Base-by-base conservation (phyloP, 306 rosid species). In the Crotalaria pallida region DNA sequence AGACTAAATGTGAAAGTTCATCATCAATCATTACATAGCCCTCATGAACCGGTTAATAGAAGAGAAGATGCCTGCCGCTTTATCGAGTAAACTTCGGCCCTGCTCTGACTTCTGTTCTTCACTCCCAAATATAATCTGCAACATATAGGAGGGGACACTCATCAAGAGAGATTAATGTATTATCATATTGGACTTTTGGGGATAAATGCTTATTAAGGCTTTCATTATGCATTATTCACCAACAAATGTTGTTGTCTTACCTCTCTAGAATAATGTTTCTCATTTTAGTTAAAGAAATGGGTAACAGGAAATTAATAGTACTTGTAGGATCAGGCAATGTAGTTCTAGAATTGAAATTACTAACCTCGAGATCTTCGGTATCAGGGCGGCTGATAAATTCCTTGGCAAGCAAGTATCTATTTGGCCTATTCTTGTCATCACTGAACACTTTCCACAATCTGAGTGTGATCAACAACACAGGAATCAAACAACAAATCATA, bases 361-460 rank as follows among this genome's bases (percentile, higher is more conserved):
- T 52, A 44, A 90, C 97, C 92, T 94, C 98, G 33, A 94, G 84
- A 7, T 94, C 98, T 68, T 86, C 96, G 19, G 92, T 69, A 64
- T 90, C 96, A 10, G 98, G 98, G 65, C 92, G 96, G 61, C 73
- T 75, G 50, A 83, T 31, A 29, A 87, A 83, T 67, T 94, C 96
- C 84, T 87, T 87, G 76, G 96, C 97, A 69, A 94, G 96, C 71
- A 87, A 82, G 63, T 94, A 94, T 83, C 97, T 78, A 77, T 85
- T 84, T 59, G 92, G 92, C 66, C 95, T 88, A 41, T 85, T 88
- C 80, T 94, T 88, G 77, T 94, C 98, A 79, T 94, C 98, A 24
- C 78, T 84, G 84, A 94, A 94, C 71, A 90, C 98, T 86, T 90
- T 94, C 98, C 98, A 94, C 66, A 71, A 62, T 85, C 98, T 94